Conservation (phyloP, 192 early-diverging fungal species). For the Coemansia sp. region DNA sequence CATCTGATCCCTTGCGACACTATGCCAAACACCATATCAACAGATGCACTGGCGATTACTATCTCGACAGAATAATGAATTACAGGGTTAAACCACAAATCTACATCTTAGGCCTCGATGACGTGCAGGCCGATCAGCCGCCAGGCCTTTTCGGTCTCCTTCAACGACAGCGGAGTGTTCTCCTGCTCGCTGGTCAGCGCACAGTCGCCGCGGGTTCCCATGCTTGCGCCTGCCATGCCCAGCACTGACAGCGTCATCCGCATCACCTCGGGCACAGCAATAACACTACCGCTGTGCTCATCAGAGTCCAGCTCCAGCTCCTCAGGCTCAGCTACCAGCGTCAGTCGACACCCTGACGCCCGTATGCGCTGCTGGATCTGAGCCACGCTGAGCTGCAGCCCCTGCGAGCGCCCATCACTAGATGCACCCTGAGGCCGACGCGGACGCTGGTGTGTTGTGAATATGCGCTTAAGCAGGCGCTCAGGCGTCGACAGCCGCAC, state of each 20-base stretch:
- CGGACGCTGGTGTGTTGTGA: conserved; percentile 52
- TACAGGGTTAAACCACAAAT: neutral
- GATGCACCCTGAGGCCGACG: conserved; percentile 3
- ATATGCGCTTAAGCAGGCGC: conserved; percentile 48
- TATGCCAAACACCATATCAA: neutral
- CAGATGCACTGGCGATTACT: neutral
- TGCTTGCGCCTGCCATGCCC: conserved; percentile 25
- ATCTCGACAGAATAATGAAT: neutral
- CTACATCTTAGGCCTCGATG: conserved; percentile 30
- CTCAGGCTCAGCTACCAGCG: conserved; percentile 42
- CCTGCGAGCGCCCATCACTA: neutral
- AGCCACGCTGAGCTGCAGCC: conserved; percentile 28
- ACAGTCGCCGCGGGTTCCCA: conserved; percentile 24
- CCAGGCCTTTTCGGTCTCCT: conserved; percentile 44
- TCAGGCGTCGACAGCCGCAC: conserved; percentile 33
- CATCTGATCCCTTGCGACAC: neutral
- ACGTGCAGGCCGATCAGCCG: conserved; percentile 49
- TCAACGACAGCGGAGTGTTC: conserved; percentile 31
- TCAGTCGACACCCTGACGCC: conserved; percentile 42
- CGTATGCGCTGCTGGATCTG: conserved; percentile 53
- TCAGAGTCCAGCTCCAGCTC: conserved; percentile 45
- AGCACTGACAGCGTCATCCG: conserved; percentile 54
- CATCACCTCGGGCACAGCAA: conserved; percentile 47
- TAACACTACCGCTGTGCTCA: conserved; percentile 50
- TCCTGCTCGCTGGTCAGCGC: conserved; percentile 44